phyloP scores from a whole-genome alignment of 2,329 filamentous ascomycete genomes.

The Aspergillus sp. region DNA sequence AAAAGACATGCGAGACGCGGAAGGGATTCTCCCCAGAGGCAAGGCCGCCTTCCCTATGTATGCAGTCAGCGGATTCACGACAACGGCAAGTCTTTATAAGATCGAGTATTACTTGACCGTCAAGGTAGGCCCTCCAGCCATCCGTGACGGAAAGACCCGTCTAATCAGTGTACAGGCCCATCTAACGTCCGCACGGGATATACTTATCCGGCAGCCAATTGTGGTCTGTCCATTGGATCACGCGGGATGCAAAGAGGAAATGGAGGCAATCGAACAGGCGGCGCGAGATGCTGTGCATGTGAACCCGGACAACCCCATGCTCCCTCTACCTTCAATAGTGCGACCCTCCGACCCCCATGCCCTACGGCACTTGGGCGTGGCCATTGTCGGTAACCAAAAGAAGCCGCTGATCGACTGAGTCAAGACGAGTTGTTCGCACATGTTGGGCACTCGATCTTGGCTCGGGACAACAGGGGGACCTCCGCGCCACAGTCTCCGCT shows the following conservation, averaged over 20 bases:
- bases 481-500: background rate
- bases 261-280: slow-evolving; percentile 96
- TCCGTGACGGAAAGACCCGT: background rate
- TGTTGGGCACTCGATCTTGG: background rate
- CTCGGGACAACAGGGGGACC: too few relatives aligned
- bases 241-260: slow-evolving; percentile 94
- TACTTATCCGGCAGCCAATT: slow-evolving; percentile 83
- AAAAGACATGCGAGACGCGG: slow-evolving; percentile 80
- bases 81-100: slow-evolving; percentile 90
- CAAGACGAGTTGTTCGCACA: background rate
- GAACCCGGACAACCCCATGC: slow-evolving; percentile 84
- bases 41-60: slow-evolving; percentile 88
- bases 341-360: slow-evolving; percentile 69
- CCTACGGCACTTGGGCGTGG: slow-evolving; percentile 58
- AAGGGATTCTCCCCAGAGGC: slow-evolving; percentile 81
- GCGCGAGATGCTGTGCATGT: slow-evolving; percentile 88
- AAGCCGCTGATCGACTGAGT: slow-evolving; percentile 65
- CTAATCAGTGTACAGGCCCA: slow-evolving; percentile 62
- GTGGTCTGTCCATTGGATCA: slow-evolving; percentile 95
- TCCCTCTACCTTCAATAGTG: slow-evolving; percentile 83
- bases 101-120: slow-evolving; percentile 96
- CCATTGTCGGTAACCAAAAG: slow-evolving; percentile 60
- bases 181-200: slow-evolving; percentile 83
- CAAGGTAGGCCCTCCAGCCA: slow-evolving; percentile 61
- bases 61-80: slow-evolving; percentile 86